Conservation (phyloP, 805 yeast genomes). For the Yamadazyma ubonensis region DNA sequence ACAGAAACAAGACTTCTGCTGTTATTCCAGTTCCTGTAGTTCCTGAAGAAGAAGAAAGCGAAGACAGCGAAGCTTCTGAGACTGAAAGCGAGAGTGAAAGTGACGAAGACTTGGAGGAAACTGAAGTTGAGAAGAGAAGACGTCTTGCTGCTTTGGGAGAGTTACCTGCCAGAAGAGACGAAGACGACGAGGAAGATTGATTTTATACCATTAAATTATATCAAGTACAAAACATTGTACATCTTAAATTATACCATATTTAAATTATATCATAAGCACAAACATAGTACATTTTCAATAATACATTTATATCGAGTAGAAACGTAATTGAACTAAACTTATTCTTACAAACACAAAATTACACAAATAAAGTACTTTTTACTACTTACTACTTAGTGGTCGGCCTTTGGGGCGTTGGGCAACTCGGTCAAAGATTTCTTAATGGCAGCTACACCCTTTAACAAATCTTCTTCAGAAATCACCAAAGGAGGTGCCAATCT, state of each 20-base stretch:
- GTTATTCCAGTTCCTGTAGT: constrained; percentile 11
- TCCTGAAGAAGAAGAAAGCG: constrained; percentile 15
- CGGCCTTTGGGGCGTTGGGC: constrained; percentile 52
- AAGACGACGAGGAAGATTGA: constrained; percentile 50
- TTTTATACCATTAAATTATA: too few relatives aligned
- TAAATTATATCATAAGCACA: background rate
- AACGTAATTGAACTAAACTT: too few relatives aligned
- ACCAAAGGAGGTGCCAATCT: constrained; percentile 96
- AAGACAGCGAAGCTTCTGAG: constrained; percentile 17
- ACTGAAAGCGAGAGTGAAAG: constrained; percentile 22
- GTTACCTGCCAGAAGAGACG: constrained; percentile 36
- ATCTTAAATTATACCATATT: background rate
- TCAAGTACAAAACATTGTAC: too few relatives aligned
- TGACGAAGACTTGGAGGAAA: constrained; percentile 43
- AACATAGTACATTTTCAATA: background rate
- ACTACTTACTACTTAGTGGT: constrained; percentile 29
- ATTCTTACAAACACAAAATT: too few relatives aligned
- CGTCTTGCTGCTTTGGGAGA: constrained; percentile 59
- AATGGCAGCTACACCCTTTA: constrained; percentile 77
- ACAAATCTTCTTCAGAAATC: constrained; percentile 80
- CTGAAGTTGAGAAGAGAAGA: constrained; percentile 64
- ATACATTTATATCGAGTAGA: too few relatives aligned
- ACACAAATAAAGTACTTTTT: background rate
- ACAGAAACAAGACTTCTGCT: constrained; percentile 2
- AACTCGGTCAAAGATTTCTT: constrained; percentile 53